Base-by-base conservation (phyloP, 2,329 filamentous ascomycete genomes). In the Xylariaceae sp. region DNA sequence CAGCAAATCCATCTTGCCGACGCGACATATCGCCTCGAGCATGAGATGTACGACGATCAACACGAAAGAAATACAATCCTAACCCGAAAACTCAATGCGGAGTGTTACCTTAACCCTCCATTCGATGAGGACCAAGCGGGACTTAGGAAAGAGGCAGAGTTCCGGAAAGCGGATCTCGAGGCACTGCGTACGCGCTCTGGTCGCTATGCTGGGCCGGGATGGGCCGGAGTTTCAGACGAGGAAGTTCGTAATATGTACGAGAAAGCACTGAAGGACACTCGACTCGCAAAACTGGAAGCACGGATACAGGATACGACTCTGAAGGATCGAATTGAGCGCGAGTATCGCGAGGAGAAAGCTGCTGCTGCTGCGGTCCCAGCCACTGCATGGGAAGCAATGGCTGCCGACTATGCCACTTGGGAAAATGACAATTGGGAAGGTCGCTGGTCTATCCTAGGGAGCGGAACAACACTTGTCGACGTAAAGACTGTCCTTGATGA, bases 401-500 rank as follows among this genome's bases (percentile, higher is more conserved):
- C 42, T 10, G 16, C 47, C 6, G 46, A 52, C 14, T 42, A 50
- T 16, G 33, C 28, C 10, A 9, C 36, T 16, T 55, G 52, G 55
- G 52, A 55, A 40, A 55, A 55, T n/a, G 52, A 39, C 16, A 38
- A 40, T 22, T 40, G 38, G 36, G 31, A 43, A 31, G 47, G 47
- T 11, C 34, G 38, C 38, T 50, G 47, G 51, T 50, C 47, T 33
- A 53, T 55, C 41, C 28, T 57, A 17, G 55, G 52, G 2, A 57
- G 52, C 22, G 49, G 52, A 6, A 55, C 31, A 16, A 48, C 39
- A 7, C 31, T 52, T n/a, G 39, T 39, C 7, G 49, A 57, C 39
- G 5, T 57, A n/a, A 55, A 43, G 44, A 50, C 45, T 7, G 48
- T 55, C 18, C 9, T 57, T 7, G 48, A 55, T 11, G 55, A 57